These are phyloP conservation scores for Lactarius trivialis DNA, from an alignment of 768 basidiomycete species.

Conservation along the genomic window DNA sequence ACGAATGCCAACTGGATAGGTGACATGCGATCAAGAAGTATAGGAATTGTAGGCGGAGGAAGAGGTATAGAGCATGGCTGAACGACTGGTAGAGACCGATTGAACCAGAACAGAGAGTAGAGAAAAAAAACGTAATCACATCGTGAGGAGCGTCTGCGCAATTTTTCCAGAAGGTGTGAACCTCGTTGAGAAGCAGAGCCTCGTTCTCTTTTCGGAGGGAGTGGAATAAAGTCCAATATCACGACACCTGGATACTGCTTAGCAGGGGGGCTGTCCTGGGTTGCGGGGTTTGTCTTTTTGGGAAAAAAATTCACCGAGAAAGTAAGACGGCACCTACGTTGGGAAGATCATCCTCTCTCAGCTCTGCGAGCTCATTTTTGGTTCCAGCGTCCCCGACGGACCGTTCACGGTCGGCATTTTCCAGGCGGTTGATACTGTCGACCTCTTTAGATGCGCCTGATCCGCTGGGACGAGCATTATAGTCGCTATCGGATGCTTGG, in stretches of 20 bases:
- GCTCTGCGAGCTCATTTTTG: not conserved
- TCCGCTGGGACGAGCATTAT: not conserved
- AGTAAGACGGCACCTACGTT: not conserved
- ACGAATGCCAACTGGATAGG: constrained; percentile 69
- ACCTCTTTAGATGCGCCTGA: not conserved
- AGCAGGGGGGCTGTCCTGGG: not conserved
- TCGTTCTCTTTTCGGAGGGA: not conserved
- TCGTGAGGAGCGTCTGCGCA: constrained; percentile 14
- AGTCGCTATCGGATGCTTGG: no score
- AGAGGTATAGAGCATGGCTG: not conserved
- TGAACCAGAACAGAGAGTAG: not conserved
- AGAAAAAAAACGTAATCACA: not conserved
- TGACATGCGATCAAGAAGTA: constrained; percentile 48
- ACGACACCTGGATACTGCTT: no score
- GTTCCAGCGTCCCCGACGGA: not conserved
- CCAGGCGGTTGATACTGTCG: no score
- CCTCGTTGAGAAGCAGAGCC: not conserved
- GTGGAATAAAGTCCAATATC: not conserved
- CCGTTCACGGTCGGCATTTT: not conserved
- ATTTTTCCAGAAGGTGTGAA: not conserved
- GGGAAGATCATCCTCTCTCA: not conserved
- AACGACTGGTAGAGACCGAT: not conserved
- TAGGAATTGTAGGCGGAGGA: constrained; percentile 25
- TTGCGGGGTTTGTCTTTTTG: not conserved
- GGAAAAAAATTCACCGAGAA: not conserved